Conservation (phyloP, 1,284 basidiomycete genomes). For the Cutaneotrichosporon mucoides region DNA sequence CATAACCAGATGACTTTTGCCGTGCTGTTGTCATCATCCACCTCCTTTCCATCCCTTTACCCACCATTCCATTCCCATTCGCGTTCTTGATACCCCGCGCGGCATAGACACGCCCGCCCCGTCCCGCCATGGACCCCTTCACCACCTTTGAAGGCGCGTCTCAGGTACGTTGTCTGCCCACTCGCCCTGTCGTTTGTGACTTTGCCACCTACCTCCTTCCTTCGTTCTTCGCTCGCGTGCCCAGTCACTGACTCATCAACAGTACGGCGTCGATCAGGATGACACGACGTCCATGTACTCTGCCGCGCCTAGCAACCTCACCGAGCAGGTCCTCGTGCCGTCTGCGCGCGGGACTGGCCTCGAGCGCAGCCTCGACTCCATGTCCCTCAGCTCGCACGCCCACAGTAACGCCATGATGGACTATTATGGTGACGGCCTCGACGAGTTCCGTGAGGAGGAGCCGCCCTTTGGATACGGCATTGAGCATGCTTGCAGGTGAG, state of each 20-base stretch:
- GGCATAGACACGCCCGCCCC: neutral
- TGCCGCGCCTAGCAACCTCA: slow-evolving; percentile 52
- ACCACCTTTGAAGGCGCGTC: slow-evolving; percentile 69
- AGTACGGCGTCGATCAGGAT: slow-evolving; percentile 63
- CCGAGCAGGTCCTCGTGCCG: slow-evolving; percentile 18
- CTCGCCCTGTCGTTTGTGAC: no score
- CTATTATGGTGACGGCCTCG: slow-evolving; percentile 70
- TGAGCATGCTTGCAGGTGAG: slow-evolving; percentile 92
- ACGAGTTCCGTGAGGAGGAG: slow-evolving; percentile 78
- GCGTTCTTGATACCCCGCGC: slow-evolving; percentile 1
- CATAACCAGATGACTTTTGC: neutral
- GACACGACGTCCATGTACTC: slow-evolving; percentile 72
- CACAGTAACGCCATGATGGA: slow-evolving; percentile 26
- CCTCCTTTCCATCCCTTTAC: neutral
- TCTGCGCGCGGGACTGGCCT: slow-evolving; percentile 6
- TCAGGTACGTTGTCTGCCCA: slow-evolving; percentile 29
- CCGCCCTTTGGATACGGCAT: slow-evolving; percentile 72
- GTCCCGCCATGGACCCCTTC: slow-evolving; percentile 66
- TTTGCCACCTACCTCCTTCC: no score
- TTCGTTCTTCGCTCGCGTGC: neutral
- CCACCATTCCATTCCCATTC: neutral
- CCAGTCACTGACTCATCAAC: slow-evolving; percentile 1
- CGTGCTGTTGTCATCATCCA: neutral
- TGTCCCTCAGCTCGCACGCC: slow-evolving; percentile 18
- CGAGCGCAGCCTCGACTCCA: slow-evolving; percentile 19